Base-by-base conservation (phyloP, 352 stramenopile genomes). In the Pythium myriotylum region DNA sequence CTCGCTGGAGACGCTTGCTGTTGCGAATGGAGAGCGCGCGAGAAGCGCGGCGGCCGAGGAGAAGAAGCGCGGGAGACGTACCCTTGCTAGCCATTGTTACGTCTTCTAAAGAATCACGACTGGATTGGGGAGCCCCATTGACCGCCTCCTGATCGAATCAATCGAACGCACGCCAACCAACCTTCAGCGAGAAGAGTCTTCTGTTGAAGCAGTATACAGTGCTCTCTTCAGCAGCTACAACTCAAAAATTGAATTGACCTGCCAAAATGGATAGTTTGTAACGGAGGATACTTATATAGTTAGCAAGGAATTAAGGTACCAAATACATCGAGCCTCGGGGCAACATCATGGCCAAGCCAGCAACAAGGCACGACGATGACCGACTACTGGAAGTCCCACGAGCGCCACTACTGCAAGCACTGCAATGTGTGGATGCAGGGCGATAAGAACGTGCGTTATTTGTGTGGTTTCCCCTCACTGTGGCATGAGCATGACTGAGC, bases 391-490 rank as follows among this genome's bases (percentile, higher is more conserved):
- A 73, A 77, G 63, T 89, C 79, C 2, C 67, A 67, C 14, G 79
- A 93, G 72, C 75, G 79, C 39, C 81, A 95, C 56, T 91, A 86
- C 63, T 95, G 87, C 84, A 89, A 89, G 73, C 91, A 81, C 58
- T 95, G 87, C 84, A 94, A 95, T 87, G 79, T 76, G 49, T 95
- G 87, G 87, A 89, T 89, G 72, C 85, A 89, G 40, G 74, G 75
- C 24, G 87, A 95, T 60, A 92, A 86, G 67, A 47, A 43, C 32
- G 51, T 66, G 17, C 42, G 55, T 53, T n/a, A n/a, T n/a, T n/a
- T n/a, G n/a, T n/a, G n/a, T 16, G 20, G 13, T 54, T 14, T 51
- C 47, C 17, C n/a, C n/a, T n/a, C n/a, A n/a, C n/a, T n/a, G n/a
- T n/a, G n/a, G n/a, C n/a, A n/a, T n/a, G n/a, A n/a, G n/a, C n/a